A percentile compares a stretch with the other conserved stretches of the same genome.
phyloP scores from a whole-genome alignment of 2,329 filamentous ascomycete species.

The Macrophomina pseudophaseolina region DNA sequence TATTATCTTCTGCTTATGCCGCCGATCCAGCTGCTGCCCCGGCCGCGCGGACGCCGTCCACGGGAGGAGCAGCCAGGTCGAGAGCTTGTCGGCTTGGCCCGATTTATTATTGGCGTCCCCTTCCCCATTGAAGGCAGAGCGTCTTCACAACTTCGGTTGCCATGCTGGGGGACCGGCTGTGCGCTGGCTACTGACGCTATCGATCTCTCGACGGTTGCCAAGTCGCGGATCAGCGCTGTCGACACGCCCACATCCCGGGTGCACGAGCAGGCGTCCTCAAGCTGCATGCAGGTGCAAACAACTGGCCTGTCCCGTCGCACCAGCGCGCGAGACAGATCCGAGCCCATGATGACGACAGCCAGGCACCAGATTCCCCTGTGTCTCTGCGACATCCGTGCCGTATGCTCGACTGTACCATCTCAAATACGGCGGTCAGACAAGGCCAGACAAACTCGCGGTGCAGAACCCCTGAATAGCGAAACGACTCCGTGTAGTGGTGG shows the following conservation, averaged over 20 bases:
- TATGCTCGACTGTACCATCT: background rate
- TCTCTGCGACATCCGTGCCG: conserved; percentile 15
- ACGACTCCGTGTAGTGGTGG: background rate
- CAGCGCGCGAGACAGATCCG: conserved; percentile 22
- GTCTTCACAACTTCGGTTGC: background rate
- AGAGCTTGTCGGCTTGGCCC: background rate
- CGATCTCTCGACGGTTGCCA: conserved; percentile 24
- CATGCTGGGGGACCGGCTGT: conserved; percentile 1
- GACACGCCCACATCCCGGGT: conserved; percentile 8
- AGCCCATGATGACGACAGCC: conserved; percentile 2
- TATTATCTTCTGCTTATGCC: background rate
- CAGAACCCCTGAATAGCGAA: conserved; percentile 1
- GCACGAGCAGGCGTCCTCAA: background rate
- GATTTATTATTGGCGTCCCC: background rate
- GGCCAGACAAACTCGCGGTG: background rate
- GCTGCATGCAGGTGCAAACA: conserved; percentile 11
- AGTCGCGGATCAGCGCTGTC: conserved; percentile 19
- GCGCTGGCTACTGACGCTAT: conserved; percentile 22
- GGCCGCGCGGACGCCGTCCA: conserved; percentile 8
- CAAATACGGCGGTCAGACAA: conserved; percentile 13
- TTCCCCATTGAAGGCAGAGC: background rate
- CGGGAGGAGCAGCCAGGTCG: background rate
- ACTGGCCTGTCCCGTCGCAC: conserved; percentile 8
- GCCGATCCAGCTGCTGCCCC: conserved; percentile 17
- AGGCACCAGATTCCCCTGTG: conserved; percentile 20